Conservation (phyloP, 2,329 filamentous ascomycete species). For the Neospermospora avenae region DNA sequence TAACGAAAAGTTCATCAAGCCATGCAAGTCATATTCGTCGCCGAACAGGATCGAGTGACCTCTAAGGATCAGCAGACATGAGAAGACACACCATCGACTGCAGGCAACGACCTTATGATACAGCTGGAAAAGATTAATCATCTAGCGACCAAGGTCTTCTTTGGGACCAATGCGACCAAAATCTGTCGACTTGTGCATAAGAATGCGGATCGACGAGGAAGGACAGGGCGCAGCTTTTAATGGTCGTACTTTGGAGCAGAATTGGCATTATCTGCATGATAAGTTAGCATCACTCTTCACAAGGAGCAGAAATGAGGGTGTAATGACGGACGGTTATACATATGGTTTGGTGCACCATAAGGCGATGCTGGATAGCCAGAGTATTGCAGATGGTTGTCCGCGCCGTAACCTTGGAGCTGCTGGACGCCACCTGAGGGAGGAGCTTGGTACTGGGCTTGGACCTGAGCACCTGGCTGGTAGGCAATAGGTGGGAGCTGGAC, state of each 20-base stretch:
- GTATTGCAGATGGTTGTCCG: slow-evolving; percentile 41
- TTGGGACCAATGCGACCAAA: slow-evolving; percentile 14
- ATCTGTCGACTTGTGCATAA: slow-evolving; percentile 11
- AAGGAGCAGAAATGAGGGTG: slow-evolving; percentile 23
- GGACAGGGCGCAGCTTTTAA: slow-evolving; percentile 21
- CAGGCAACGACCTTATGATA: slow-evolving; percentile 37
- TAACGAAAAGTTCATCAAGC: slow-evolving; percentile 31
- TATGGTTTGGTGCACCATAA: slow-evolving; percentile 49
- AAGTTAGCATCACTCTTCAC: slow-evolving; percentile 26
- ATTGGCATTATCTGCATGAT: slow-evolving; percentile 31
- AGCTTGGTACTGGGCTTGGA: slow-evolving; percentile 60
- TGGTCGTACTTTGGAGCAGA: slow-evolving; percentile 35
- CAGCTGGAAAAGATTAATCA: slow-evolving; percentile 29
- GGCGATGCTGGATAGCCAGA: slow-evolving; percentile 56
- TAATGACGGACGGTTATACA: slow-evolving; percentile 57
- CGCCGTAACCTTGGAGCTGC: slow-evolving; percentile 55
- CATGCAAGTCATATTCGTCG: slow-evolving; percentile 34
- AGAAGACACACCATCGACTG: slow-evolving; percentile 32
- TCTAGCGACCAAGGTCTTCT: slow-evolving; percentile 23
- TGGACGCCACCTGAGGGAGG: slow-evolving; percentile 54
- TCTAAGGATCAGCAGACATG: slow-evolving; percentile 31
- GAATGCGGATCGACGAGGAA: slow-evolving; percentile 12
- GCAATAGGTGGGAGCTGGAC: slow-evolving; percentile 73
- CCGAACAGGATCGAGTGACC: slow-evolving; percentile 29
- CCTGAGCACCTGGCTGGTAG: slow-evolving; percentile 59